Percentiles rank a stretch among this genome's conserved stretches.
phyloP scores from a whole-genome alignment of 192 early-diverging fungal species.

The Coemansia sp. region DNA sequence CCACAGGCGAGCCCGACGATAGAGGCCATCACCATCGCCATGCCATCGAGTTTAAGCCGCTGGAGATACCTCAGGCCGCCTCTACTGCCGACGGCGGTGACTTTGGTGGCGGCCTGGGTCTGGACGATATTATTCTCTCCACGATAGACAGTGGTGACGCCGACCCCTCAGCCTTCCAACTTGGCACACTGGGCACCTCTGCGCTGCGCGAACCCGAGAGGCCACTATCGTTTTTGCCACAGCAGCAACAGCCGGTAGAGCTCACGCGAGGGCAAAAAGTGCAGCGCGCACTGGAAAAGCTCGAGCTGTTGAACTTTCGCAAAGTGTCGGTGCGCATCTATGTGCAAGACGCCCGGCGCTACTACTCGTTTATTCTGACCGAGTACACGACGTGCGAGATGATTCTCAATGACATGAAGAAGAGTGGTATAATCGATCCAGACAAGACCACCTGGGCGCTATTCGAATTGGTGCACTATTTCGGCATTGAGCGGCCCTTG shows the following conservation, averaged over 20 bases:
- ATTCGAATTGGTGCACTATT: constrained; percentile 87
- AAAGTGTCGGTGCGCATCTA: constrained; percentile 79
- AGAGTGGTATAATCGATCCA: constrained; percentile 58
- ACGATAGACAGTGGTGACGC: background rate
- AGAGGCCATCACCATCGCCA: background rate
- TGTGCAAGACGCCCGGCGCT: constrained; percentile 73
- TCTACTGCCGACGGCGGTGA: constrained; percentile 5
- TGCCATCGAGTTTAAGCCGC: constrained; percentile 39
- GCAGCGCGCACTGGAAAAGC: constrained; percentile 47
- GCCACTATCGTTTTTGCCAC: background rate
- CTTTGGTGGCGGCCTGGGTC: constrained; percentile 20
- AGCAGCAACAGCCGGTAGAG: constrained; percentile 22
- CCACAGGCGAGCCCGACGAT: background rate
- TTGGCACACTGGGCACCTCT: background rate
- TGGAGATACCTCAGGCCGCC: constrained; percentile 27
- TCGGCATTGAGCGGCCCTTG: constrained; percentile 85
- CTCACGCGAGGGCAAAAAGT: constrained; percentile 50
- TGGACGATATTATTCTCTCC: constrained; percentile 28
- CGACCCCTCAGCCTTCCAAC: background rate
- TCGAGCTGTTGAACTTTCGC: constrained; percentile 39
- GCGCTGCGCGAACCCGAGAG: background rate
- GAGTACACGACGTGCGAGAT: constrained; percentile 69
- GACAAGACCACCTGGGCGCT: constrained; percentile 70
- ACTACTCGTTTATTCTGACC: constrained; percentile 78
- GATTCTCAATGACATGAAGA: constrained; percentile 68